phyloP scores from a whole-genome alignment of 345 rosid species.

The Draba incana region DNA sequence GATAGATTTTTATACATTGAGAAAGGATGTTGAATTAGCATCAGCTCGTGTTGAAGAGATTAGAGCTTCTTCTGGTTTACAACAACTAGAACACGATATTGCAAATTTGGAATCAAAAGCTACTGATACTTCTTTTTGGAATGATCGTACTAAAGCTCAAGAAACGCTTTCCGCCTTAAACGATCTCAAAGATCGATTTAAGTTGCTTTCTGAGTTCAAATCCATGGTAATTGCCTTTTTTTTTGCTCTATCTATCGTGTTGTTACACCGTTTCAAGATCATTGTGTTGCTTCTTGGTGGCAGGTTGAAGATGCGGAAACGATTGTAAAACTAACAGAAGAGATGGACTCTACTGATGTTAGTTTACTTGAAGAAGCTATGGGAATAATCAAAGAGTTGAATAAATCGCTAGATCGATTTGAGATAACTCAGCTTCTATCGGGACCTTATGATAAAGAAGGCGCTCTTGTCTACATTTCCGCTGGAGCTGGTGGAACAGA shows the following conservation, averaged over 20 bases:
- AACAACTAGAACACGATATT: slow-evolving; percentile 61
- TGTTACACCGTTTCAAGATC: background rate
- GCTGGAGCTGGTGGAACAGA: slow-evolving; percentile 99
- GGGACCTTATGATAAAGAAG: slow-evolving; percentile 91
- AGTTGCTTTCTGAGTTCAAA: slow-evolving; percentile 66
- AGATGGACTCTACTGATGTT: slow-evolving; percentile 85
- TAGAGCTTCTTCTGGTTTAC: slow-evolving; percentile 58
- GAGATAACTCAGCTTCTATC: slow-evolving; percentile 95
- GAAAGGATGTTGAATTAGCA: slow-evolving; percentile 78
- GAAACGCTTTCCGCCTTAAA: slow-evolving; percentile 66
- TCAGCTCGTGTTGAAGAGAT: slow-evolving; percentile 73
- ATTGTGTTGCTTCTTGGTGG: slow-evolving; percentile 22
- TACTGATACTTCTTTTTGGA: slow-evolving; percentile 79
- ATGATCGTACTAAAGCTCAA: slow-evolving; percentile 80
- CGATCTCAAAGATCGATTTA: slow-evolving; percentile 75
- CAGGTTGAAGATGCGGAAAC: slow-evolving; percentile 97
- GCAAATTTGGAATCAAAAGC: slow-evolving; percentile 66
- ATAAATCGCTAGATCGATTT: slow-evolving; percentile 64
- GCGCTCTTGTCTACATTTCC: slow-evolving; percentile 77
- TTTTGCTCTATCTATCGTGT: background rate
- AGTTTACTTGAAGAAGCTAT: slow-evolving; percentile 88
- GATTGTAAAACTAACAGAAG: slow-evolving; percentile 78
- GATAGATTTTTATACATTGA: slow-evolving; percentile 78
- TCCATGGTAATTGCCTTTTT: slow-evolving; percentile 49
- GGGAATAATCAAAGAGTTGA: slow-evolving; percentile 64